These are phyloP conservation scores for Fusarium protoensiforme DNA, from an alignment of 2,329 filamentous ascomycete species.

Conservation along the genomic window DNA sequence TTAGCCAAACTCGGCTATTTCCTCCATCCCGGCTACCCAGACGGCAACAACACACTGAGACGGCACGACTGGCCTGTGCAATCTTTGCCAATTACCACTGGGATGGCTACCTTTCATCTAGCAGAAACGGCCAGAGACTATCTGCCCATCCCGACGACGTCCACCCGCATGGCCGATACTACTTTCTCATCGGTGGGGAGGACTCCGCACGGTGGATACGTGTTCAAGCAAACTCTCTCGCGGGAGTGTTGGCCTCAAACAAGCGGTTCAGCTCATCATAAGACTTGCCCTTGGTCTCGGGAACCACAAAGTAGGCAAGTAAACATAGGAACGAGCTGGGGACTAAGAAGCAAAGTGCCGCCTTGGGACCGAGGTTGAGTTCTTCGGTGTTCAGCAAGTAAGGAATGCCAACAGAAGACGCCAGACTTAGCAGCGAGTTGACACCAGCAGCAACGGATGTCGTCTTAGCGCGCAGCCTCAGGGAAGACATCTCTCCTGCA, in stretches of 20 bases:
- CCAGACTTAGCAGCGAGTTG: conserved; percentile 2
- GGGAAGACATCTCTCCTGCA: not conserved
- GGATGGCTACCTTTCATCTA: not conserved
- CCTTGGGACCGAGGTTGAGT: not conserved
- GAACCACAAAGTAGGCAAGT: not conserved
- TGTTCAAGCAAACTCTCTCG: no score
- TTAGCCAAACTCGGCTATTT: not conserved
- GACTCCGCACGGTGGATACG: no score
- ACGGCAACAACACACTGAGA: not conserved
- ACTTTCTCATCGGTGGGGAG: not conserved
- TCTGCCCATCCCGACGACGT: not conserved
- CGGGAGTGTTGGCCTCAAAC: not conserved
- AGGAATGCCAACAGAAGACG: conserved; percentile 3
- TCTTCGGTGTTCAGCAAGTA: not conserved
- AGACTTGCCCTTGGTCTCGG: not conserved
- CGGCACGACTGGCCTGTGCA: not conserved
- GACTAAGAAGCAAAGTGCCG: not conserved
- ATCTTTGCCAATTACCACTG: not conserved
- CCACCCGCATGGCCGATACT: not conserved
- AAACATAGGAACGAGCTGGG: no score
- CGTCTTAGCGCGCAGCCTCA: conserved; percentile 10
- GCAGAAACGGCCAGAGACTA: not conserved
- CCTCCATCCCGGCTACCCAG: not conserved
- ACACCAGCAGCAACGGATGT: conserved; percentile 1
- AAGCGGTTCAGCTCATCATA: not conserved